Evolutionary conservation across 2,329 filamentous ascomycete species (phyloP).

Genomic region (Sodiomyces alkalinus): DNA sequence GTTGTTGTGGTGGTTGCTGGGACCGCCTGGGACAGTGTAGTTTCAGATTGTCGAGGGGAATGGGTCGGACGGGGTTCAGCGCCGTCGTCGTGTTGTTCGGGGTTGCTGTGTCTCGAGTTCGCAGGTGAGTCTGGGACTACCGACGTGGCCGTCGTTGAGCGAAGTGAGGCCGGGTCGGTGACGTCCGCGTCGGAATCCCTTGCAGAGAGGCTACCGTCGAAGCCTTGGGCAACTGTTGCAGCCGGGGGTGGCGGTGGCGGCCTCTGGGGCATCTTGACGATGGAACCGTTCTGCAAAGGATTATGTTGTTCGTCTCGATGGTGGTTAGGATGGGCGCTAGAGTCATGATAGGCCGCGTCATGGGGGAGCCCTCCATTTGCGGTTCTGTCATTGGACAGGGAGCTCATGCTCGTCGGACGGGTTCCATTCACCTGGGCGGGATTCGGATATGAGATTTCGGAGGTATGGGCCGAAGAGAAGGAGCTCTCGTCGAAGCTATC

Average conservation of each 20-base stretch:
- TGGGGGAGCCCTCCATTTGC: slow-evolving; percentile 15
- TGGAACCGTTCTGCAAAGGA: slow-evolving; percentile 11
- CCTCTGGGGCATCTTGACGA: slow-evolving; percentile 13
- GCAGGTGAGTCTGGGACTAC: too few species aligned
- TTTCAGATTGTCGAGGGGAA: too few species aligned
- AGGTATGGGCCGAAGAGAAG: slow-evolving; percentile 36
- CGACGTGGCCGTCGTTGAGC: too few species aligned
- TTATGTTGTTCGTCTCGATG: too few species aligned
- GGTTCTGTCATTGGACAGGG: slow-evolving; percentile 39
- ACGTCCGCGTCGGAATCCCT: too few species aligned
- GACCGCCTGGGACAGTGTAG: background rate
- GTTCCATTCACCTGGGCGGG: slow-evolving; percentile 22
- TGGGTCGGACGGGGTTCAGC: background rate
- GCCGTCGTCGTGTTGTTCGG: too few species aligned
- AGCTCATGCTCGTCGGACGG: slow-evolving; percentile 39
- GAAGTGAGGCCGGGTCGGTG: too few species aligned
- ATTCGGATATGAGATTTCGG: slow-evolving; percentile 31
- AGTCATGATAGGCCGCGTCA: slow-evolving; percentile 16
- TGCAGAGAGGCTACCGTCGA: too few species aligned
- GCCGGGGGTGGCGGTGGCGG: slow-evolving; percentile 9
- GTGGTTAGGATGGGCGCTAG: slow-evolving; percentile 19
- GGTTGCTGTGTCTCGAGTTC: too few species aligned
- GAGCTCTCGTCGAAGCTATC: slow-evolving; percentile 40
- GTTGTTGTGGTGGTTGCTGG: background rate
- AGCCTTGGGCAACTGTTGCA: too few species aligned